These are phyloP conservation scores for Daldinia sp. DNA, from an alignment of 2,329 filamentous ascomycete genomes.

Conservation along the genomic window DNA sequence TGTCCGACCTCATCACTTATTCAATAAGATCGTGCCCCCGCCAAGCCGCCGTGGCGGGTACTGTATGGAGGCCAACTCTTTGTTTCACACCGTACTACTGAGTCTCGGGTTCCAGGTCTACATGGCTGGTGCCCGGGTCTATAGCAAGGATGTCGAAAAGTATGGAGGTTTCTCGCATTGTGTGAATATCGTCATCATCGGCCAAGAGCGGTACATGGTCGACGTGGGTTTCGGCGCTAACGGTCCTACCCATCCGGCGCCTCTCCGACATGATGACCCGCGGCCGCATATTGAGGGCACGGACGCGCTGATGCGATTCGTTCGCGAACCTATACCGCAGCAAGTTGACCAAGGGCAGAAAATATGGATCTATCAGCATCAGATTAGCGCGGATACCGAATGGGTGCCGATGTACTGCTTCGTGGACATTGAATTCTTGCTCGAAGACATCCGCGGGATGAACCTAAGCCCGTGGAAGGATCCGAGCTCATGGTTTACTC, in stretches of 20 bases:
- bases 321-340: conserved; percentile 38
- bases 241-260: conserved; percentile 32
- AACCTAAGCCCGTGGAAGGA: conserved; percentile 48
- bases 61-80: conserved; percentile 55
- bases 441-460: conserved; percentile 52
- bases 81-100: conserved; percentile 54
- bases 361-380: conserved; percentile 41
- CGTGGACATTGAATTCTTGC: conserved; percentile 53
- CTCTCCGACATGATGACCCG: conserved; percentile 10
- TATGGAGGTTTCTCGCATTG: conserved; percentile 44
- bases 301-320: conserved; percentile 48
- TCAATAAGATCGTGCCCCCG: conserved; percentile 49
- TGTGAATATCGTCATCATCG: conserved; percentile 40
- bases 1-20: conserved; percentile 50
- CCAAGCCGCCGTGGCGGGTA: conserved; percentile 53
- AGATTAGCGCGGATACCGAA: conserved; percentile 29
- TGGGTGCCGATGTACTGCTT: conserved; percentile 58
- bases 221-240: conserved; percentile 42
- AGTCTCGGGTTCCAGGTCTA: conserved; percentile 50
- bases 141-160: background rate
- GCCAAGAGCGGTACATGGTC: conserved; percentile 28
- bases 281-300: conserved; percentile 21
- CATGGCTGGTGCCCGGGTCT: conserved; percentile 43
- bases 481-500: conserved; percentile 48
- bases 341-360: conserved; percentile 32